Evolutionary conservation across 495 filamentous ascomycete genomes (phyloP), one percentile per base, ranked within the genome.

Genomic region (Aspergillus steynii): DNA sequence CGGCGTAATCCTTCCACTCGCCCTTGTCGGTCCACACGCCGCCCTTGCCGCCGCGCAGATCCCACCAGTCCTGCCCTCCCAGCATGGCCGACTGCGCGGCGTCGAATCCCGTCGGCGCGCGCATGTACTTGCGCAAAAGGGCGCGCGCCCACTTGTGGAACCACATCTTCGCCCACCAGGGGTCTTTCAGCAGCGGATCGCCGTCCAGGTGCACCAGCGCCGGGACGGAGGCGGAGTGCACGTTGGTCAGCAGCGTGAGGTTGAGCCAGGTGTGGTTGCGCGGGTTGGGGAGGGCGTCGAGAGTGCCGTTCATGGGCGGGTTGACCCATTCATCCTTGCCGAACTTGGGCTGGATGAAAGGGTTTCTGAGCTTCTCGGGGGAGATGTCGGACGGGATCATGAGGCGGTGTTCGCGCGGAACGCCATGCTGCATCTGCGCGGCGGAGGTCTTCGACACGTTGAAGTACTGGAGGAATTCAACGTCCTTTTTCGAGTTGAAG

Each of bases 1-100:
- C 83, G 1, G 70, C 71, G 67, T 83, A 83, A 1, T 70, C 73
- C 59, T 86, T 63, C 84, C 84, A 88, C 34, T 74, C 73, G 31
- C 74, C 77, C 25, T 74, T 67, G 56, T 80, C 82, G 2, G 84
- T 86, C 85, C 86, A 88, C 20, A 84, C 71, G n/a, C 86, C 86
- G 1, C 83, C 85, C 27, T 75, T 74, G 1, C 83, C 83, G 3
- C 84, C 85, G 15, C 83, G 74, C 54, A 72, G 66, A 62, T 85
- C 80, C 81, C 83, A 82, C 80, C 77, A 81, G 4, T 73, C 69
- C 53, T 83, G 77, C 3, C 81, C 84, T 4, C 80, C 83, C 1
- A 76, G 68, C 4, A 78, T 72, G 0, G 81, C 72, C 1, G 72
- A 77, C 47, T 82, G 76, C 4, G 74, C 75, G 0, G 77, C 79